A percentile compares a stretch with the other conserved stretches of the same genome.
Conservation (phyloP, 176 grass and related monocot genomes). For the Aegilops umbellulata region DNA sequence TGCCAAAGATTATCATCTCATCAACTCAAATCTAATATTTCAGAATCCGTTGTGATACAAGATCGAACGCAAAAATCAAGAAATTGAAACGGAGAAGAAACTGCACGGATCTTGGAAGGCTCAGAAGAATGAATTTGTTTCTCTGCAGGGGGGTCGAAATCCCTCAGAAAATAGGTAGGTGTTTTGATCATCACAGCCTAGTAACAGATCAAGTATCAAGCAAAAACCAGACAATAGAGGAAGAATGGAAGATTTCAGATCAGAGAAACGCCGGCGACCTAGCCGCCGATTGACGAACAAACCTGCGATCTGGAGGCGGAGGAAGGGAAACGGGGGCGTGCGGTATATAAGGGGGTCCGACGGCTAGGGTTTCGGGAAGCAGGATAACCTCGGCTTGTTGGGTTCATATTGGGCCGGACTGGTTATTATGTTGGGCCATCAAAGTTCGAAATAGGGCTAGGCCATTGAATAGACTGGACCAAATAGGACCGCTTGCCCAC, state of each 20-base stretch:
- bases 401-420: neutral
- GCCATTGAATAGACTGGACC: too few relatives aligned
- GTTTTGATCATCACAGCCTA: slow-evolving; percentile 48
- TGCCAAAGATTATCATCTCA: slow-evolving; percentile 28
- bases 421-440: neutral
- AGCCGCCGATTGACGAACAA: neutral
- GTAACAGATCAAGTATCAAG: neutral
- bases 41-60: neutral
- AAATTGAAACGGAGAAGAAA: neutral
- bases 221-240: neutral
- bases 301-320: neutral
- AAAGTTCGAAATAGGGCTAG: too few relatives aligned
- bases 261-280: neutral
- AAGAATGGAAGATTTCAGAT: neutral
- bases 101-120: slow-evolving; percentile 13
- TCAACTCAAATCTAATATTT: slow-evolving; percentile 4
- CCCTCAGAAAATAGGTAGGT: slow-evolving; percentile 83
- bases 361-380: slow-evolving; percentile 21
- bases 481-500: too few relatives aligned
- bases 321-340: neutral
- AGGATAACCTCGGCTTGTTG: neutral
- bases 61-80: neutral
- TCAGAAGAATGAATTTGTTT: slow-evolving; percentile 65
- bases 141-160: slow-evolving; percentile 28
- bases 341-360: neutral